Evolutionary conservation across 139 green algal genomes (phyloP), one percentile per base, ranked within the genome.

Genomic region (Diplosphaera chodatii): DNA sequence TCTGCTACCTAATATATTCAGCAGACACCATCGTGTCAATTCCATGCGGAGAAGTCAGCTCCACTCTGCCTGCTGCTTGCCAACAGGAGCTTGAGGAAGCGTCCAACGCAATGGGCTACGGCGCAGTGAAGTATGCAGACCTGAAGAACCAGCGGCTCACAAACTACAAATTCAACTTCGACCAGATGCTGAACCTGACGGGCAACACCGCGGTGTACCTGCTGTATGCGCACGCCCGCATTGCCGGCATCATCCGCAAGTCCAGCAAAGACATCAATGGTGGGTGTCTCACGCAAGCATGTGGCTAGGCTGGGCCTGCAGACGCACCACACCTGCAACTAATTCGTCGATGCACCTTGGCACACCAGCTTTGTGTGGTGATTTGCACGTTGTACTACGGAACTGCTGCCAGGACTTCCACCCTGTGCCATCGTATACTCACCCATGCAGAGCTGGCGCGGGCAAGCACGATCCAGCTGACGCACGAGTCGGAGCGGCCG

Each of bases 181-280:
- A 99, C 70, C 78, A 88, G 25, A 98, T 98, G 94, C 88, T 98
- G 31, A 83, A 87, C 64, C 80, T 96, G 64, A 90, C 89, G 77
- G 95, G 95, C 76, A 97, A 99, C 87, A 99, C 95, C 2, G 95
- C 95, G 0, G 94, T 99, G 32, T 99, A 99, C 86, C 84, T 98
- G 75, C 85, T 97, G 70, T 99, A 99, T 77, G 90, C 94, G 15
- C 93, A 98, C 77, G 95, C 93, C 1, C 91, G 95, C 72, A 96
- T 97, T 62, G 83, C 85, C 1, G 81, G 80, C 71, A 96, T 96
- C 64, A 73, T 89, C 34, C 84, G 89, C 76, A 96, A 96, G 82
- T 67, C 74, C 20, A 87, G 70, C 20, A 79, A 75, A 37, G 84
- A 93, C 76, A 62, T 91, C 25, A 72, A 56, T n/a, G 48, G 48